Evolutionary conservation across 2,329 filamentous ascomycete species (phyloP).

Genomic region (Trichophaea hybrida): DNA sequence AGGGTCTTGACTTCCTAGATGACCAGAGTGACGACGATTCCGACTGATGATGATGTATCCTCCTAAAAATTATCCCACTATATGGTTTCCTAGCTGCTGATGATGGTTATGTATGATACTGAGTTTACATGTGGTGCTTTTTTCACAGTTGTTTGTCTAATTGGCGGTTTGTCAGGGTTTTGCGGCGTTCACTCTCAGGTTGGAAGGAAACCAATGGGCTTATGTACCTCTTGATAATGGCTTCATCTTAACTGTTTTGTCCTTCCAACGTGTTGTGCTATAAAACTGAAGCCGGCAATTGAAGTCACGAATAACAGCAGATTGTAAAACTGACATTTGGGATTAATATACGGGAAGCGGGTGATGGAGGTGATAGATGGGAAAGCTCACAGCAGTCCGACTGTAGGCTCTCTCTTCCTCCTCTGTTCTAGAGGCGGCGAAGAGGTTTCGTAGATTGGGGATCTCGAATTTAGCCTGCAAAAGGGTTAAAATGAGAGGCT

Average conservation of each 20-base stretch:
- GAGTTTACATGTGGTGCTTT: background rate
- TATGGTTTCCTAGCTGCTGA: background rate
- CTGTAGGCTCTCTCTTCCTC: slow-evolving; percentile 91
- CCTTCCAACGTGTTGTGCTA: slow-evolving; percentile 48
- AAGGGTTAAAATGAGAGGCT: background rate
- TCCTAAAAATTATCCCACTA: background rate
- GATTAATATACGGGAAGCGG: background rate
- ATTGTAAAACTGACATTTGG: slow-evolving; percentile 69
- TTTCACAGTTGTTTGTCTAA: background rate
- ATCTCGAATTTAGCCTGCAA: slow-evolving; percentile 48
- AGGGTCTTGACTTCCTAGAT: slow-evolving; percentile 19
- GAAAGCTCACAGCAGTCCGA: slow-evolving; percentile 60
- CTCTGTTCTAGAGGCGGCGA: slow-evolving; percentile 85
- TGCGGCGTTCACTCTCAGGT: background rate
- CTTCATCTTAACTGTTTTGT: background rate
- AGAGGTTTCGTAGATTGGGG: slow-evolving; percentile 87
- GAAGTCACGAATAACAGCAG: slow-evolving; percentile 93
- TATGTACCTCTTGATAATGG: background rate
- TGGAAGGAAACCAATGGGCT: background rate
- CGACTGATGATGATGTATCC: slow-evolving; percentile 5
- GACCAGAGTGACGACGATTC: slow-evolving; percentile 18
- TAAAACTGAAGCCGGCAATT: slow-evolving; percentile 81
- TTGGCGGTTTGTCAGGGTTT: background rate
- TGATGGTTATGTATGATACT: background rate
- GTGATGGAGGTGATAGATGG: background rate